These are phyloP conservation scores for Micractinium sp. DNA, from an alignment of 139 green algal species.

Conservation along the genomic window DNA sequence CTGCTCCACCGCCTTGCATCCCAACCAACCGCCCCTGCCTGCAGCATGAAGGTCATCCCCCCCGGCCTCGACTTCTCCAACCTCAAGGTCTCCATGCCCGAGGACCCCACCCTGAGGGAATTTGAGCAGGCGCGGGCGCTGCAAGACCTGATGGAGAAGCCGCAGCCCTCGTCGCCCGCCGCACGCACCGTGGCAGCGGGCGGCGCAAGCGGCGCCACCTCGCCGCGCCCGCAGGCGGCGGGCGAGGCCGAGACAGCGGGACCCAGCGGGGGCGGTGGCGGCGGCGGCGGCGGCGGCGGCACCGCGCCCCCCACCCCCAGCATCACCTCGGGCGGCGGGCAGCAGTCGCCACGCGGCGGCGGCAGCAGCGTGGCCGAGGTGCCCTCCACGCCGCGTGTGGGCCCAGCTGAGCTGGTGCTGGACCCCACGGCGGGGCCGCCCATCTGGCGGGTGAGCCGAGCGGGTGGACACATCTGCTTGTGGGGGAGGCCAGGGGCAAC, in stretches of 20 bases:
- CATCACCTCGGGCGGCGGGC: neutral
- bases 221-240: neutral
- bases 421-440: slow-evolving; percentile 2
- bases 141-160: slow-evolving; percentile 10
- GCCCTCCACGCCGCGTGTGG: neutral
- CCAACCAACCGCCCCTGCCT: neutral
- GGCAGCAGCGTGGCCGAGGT: neutral
- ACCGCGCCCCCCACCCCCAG: slow-evolving; percentile 2
- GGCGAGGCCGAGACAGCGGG: neutral
- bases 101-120: slow-evolving; percentile 66
- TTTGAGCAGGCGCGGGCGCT: slow-evolving; percentile 44
- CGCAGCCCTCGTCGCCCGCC: neutral
- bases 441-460: slow-evolving; percentile 27
- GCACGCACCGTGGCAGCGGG: neutral
- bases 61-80: slow-evolving; percentile 85
- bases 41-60: slow-evolving; percentile 89
- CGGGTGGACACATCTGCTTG: neutral
- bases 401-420: slow-evolving; percentile 5
- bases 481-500: neutral
- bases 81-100: slow-evolving; percentile 73
- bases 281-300: neutral
- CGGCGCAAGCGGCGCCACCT: neutral
- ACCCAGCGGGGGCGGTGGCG: neutral
- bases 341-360: slow-evolving; percentile 6
- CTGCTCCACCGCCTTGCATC: neutral